Conservation (phyloP, 2,329 filamentous ascomycete genomes). For the Periconia digitata region DNA sequence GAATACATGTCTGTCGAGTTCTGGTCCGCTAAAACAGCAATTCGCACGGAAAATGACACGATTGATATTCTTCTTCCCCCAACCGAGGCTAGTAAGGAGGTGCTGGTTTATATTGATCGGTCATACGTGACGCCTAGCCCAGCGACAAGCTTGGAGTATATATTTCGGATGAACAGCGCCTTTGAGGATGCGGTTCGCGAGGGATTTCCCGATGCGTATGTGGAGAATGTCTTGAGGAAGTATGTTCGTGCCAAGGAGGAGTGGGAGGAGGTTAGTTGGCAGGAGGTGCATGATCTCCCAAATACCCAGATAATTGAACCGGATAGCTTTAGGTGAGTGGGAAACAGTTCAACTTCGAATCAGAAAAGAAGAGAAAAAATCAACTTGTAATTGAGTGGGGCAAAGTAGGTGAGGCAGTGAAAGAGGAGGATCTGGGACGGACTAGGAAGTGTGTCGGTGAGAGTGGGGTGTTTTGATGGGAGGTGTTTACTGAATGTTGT, state of each 20-base stretch:
- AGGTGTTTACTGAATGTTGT: too few relatives aligned
- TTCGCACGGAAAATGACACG: background rate
- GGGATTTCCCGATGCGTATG: conserved; percentile 60
- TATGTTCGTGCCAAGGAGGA: conserved; percentile 48
- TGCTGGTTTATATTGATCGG: conserved; percentile 58
- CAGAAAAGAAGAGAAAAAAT: too few relatives aligned
- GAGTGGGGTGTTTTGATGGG: conserved; percentile 18
- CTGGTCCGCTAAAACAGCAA: conserved; percentile 42
- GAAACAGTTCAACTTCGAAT: too few relatives aligned
- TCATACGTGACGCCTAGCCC: conserved; percentile 20
- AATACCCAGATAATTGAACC: too few relatives aligned
- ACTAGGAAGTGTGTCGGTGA: conserved; percentile 38
- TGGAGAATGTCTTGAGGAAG: conserved; percentile 55
- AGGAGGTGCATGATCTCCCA: too few relatives aligned
- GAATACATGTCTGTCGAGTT: conserved; percentile 48
- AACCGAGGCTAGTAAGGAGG: conserved; percentile 26
- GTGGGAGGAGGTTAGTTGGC: conserved; percentile 21
- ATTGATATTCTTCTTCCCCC: conserved; percentile 25
- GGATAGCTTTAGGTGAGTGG: too few relatives aligned
- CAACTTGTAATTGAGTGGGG: too few relatives aligned
- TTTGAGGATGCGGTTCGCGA: conserved; percentile 59
- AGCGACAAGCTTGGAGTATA: conserved; percentile 58
- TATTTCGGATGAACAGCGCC: conserved; percentile 64
- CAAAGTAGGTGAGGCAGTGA: conserved; percentile 21
- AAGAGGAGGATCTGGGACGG: conserved; percentile 40